Evolutionary conservation across 2,329 filamentous ascomycete genomes (phyloP).

Genomic region (Coniochaeta sp.): DNA sequence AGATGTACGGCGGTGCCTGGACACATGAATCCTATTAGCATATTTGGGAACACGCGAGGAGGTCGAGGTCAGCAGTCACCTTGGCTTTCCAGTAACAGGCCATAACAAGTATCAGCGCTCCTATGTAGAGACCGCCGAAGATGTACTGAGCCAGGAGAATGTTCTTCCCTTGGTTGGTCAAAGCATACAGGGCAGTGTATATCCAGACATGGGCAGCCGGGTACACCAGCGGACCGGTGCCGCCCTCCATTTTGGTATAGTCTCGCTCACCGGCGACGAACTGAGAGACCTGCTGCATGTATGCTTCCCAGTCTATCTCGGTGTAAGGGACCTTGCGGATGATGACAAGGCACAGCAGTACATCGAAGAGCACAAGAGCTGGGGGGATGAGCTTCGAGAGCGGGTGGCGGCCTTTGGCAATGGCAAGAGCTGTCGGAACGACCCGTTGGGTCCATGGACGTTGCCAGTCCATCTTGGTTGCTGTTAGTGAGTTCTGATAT

Average conservation of each 20-base stretch:
- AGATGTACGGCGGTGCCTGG: conserved; percentile 77
- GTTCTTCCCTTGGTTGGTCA: conserved; percentile 70
- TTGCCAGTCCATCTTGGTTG: not conserved
- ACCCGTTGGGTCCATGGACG: not conserved
- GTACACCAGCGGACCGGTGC: conserved; percentile 90
- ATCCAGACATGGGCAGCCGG: conserved; percentile 90
- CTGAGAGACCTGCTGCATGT: conserved; percentile 87
- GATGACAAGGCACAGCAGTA: conserved; percentile 62
- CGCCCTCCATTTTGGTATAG: conserved; percentile 78
- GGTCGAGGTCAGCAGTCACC: conserved; percentile 31
- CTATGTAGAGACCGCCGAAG: conserved; percentile 74
- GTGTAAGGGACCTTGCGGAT: conserved; percentile 86
- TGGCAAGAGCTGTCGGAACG: not conserved
- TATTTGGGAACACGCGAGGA: not conserved
- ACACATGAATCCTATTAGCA: not conserved
- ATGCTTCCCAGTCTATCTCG: conserved; percentile 95
- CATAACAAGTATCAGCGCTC: conserved; percentile 69
- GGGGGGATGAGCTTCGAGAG: conserved; percentile 46
- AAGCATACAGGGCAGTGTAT: conserved; percentile 69
- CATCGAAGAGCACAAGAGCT: conserved; percentile 62
- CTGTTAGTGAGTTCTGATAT: not conserved
- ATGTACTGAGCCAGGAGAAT: conserved; percentile 76
- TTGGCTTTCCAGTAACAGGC: conserved; percentile 70
- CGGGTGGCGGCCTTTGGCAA: conserved; percentile 40
- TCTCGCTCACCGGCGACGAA: conserved; percentile 80